Conservation (phyloP, 164 flowering plant genomes). For the Hamamelis virginiana region DNA sequence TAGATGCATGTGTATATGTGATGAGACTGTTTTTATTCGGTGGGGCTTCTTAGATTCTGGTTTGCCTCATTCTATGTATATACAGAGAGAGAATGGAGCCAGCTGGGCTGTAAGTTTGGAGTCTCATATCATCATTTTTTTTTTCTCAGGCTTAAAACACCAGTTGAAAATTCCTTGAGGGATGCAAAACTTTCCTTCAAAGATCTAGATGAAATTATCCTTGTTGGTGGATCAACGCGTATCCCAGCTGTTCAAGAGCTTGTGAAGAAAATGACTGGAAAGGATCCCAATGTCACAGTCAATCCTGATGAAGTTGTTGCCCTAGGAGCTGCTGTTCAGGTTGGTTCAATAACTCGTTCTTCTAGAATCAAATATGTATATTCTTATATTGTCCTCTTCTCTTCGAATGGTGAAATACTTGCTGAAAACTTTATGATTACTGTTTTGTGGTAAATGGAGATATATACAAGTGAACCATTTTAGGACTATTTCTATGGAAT, state of each 20-base stretch:
- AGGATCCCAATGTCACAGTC: constrained; percentile 76
- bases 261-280: constrained; percentile 71
- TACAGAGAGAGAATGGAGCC: too few relatives aligned
- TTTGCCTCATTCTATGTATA: too few relatives aligned
- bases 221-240: constrained; percentile 83
- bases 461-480: not conserved
- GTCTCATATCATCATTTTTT: too few relatives aligned
- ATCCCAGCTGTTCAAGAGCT: constrained; percentile 83
- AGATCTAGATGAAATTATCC: constrained; percentile 79
- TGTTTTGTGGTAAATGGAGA: not conserved
- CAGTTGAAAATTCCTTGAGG: constrained; percentile 63
- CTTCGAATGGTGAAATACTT: not conserved
- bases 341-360: constrained; percentile 15
- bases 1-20: too few relatives aligned
- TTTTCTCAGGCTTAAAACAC: constrained; percentile 55
- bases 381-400: not conserved
- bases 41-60: too few relatives aligned
- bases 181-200: constrained; percentile 77
- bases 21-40: too few relatives aligned
- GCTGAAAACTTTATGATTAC: not conserved
- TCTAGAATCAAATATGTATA: too few relatives aligned
- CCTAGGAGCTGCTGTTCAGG: constrained; percentile 95
- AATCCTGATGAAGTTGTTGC: constrained; percentile 95
- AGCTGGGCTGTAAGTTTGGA: too few relatives aligned
- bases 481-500: too few relatives aligned